Evolutionary conservation across 345 rosid genomes (phyloP).

Genomic region (Garcia nutans): DNA sequence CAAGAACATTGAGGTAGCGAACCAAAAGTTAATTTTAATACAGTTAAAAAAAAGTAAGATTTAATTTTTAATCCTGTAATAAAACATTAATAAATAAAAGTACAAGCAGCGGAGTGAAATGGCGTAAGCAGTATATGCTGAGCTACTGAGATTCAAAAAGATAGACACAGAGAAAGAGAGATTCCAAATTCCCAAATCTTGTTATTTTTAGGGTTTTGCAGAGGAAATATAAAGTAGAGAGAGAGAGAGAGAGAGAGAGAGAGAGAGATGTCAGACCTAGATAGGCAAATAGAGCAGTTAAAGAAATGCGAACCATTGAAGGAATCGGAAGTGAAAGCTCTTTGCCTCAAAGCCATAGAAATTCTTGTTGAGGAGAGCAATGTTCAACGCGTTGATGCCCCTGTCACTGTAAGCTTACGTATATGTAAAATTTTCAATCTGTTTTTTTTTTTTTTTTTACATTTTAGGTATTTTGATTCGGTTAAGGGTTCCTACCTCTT

Average conservation of each 20-base stretch:
- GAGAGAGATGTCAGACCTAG: constrained; percentile 86
- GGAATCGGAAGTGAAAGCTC: constrained; percentile 94
- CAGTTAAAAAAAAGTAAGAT: no score
- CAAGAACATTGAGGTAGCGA: no score
- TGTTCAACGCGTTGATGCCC: constrained; percentile 96
- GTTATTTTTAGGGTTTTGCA: constrained; percentile 1
- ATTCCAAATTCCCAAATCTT: not conserved
- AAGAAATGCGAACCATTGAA: constrained; percentile 92
- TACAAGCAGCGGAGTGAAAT: not conserved
- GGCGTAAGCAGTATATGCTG: not conserved
- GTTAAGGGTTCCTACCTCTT: not conserved
- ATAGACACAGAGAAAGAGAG: not conserved
- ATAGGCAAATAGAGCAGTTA: constrained; percentile 90
- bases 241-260: constrained; percentile 25
- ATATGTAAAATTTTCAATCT: not conserved
- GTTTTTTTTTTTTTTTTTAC: not conserved
- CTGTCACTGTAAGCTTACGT: constrained; percentile 65
- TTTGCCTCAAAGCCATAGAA: constrained; percentile 95
- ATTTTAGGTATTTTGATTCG: not conserved
- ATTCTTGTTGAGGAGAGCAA: constrained; percentile 97
- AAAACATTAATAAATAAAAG: not conserved
- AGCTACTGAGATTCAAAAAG: constrained; percentile 1
- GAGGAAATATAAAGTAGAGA: not conserved
- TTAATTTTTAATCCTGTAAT: no score
- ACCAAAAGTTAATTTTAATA: no score